phyloP scores from a whole-genome alignment of 176 grass and related monocot species.

The Triticum dicoccoides region DNA sequence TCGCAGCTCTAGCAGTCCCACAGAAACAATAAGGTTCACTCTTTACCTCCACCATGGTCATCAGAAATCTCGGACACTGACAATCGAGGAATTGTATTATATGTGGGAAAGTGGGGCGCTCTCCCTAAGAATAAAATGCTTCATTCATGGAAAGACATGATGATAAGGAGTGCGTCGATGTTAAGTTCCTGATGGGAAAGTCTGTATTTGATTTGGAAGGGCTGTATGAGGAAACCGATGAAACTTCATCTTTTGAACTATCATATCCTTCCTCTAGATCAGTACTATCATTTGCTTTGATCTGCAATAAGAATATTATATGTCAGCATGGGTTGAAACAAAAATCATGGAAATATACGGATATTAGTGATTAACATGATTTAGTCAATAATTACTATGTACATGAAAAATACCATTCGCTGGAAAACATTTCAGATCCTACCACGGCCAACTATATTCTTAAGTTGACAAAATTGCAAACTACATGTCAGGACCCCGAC shows the following conservation, averaged over 20 bases:
- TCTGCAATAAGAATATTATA: slow-evolving; percentile 40
- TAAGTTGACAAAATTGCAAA: slow-evolving; percentile 7
- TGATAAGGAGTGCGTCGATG: slow-evolving; percentile 70
- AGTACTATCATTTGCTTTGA: slow-evolving; percentile 70
- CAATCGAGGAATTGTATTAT: slow-evolving; percentile 59
- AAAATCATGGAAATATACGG: not conserved
- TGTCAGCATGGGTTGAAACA: not conserved
- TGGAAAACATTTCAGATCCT: not conserved
- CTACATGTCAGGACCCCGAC: too few relatives aligned
- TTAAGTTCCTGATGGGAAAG: slow-evolving; percentile 53
- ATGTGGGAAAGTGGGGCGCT: slow-evolving; percentile 48
- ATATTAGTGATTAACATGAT: not conserved
- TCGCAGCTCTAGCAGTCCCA: not conserved
- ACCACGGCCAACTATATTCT: not conserved
- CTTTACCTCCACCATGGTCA: slow-evolving; percentile 69
- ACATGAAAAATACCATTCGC: slow-evolving; percentile 11
- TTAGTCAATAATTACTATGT: not conserved
- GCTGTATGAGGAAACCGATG: slow-evolving; percentile 90
- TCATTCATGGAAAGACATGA: slow-evolving; percentile 66
- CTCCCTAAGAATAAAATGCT: slow-evolving; percentile 46
- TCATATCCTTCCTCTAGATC: slow-evolving; percentile 95
- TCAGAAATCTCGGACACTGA: slow-evolving; percentile 85
- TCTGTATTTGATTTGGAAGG: slow-evolving; percentile 73
- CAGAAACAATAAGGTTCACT: slow-evolving; percentile 4
- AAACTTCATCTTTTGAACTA: slow-evolving; percentile 95